phyloP scores from a whole-genome alignment of 1,284 basidiomycete genomes.

The Ceratobasidium sp. region DNA sequence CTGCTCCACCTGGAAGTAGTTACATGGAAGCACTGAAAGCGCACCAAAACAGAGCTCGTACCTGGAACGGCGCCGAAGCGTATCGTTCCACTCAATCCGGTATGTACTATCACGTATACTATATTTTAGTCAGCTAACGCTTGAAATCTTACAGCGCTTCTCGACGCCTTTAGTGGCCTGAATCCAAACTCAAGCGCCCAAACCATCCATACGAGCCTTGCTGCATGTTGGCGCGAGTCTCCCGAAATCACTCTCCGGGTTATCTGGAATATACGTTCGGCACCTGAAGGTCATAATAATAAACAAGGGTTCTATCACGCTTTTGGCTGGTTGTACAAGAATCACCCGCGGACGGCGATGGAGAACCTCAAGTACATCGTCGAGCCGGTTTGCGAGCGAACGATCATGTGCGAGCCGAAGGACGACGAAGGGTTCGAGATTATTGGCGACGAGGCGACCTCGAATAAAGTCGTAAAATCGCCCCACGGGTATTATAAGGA shows the following conservation, averaged over 20 bases:
- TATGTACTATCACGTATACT: background rate
- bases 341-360: constrained; percentile 74
- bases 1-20: background rate
- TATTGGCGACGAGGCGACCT: constrained; percentile 27
- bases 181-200: constrained; percentile 48
- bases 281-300: constrained; percentile 67
- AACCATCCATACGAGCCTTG: constrained; percentile 58
- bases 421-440: constrained; percentile 46
- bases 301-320: constrained; percentile 70
- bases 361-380: constrained; percentile 68
- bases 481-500: constrained; percentile 79
- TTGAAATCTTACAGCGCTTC: constrained; percentile 1
- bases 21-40: background rate
- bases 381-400: constrained; percentile 62
- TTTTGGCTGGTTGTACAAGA: constrained; percentile 72
- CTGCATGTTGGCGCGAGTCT: constrained; percentile 67
- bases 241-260: constrained; percentile 66
- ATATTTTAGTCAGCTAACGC: background rate
- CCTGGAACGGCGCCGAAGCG: constrained; percentile 34
- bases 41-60: constrained; percentile 21
- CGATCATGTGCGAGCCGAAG: constrained; percentile 50
- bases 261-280: constrained; percentile 73
- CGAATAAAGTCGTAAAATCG: constrained; percentile 50
- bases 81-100: constrained; percentile 28
- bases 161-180: constrained; percentile 48